phyloP scores from a whole-genome alignment of 352 stramenopile genomes.

The Pythium graminicola region DNA sequence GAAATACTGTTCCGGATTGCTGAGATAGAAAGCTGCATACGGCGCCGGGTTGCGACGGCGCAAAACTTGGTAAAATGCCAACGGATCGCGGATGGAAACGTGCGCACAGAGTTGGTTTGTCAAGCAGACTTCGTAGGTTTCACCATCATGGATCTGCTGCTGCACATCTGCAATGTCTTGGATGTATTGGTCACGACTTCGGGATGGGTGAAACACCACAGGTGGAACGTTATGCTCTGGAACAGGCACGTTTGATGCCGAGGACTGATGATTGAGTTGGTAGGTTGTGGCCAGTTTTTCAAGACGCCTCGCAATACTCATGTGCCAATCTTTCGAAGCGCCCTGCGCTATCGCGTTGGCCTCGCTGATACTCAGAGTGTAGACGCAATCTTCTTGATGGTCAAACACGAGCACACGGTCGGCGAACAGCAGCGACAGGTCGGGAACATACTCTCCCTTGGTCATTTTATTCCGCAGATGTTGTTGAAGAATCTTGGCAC shows the following conservation, averaged over 20 bases:
- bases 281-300: background rate
- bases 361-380: constrained; percentile 53
- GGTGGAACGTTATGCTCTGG: background rate
- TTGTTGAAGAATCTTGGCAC: constrained; percentile 24
- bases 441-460: constrained; percentile 47
- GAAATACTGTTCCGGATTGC: constrained; percentile 44
- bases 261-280: background rate
- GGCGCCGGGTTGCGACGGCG: constrained; percentile 91
- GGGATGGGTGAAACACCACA: constrained; percentile 56
- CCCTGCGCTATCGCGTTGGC: constrained; percentile 7
- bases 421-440: constrained; percentile 88
- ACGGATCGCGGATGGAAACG: constrained; percentile 34
- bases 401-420: constrained; percentile 88
- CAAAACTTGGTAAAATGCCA: constrained; percentile 88
- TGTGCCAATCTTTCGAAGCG: constrained; percentile 22
- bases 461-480: constrained; percentile 23
- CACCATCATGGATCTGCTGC: constrained; percentile 85
- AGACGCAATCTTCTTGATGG: constrained; percentile 66
- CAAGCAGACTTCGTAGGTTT: constrained; percentile 96
- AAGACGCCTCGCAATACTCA: constrained; percentile 15
- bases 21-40: constrained; percentile 90
- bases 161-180: constrained; percentile 84
- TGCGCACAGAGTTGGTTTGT: constrained; percentile 89
- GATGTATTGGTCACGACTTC: constrained; percentile 73
- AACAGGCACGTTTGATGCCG: no score